Base-by-base conservation (phyloP, 202 grass and related monocot species). In the Elaeis oleifera region DNA sequence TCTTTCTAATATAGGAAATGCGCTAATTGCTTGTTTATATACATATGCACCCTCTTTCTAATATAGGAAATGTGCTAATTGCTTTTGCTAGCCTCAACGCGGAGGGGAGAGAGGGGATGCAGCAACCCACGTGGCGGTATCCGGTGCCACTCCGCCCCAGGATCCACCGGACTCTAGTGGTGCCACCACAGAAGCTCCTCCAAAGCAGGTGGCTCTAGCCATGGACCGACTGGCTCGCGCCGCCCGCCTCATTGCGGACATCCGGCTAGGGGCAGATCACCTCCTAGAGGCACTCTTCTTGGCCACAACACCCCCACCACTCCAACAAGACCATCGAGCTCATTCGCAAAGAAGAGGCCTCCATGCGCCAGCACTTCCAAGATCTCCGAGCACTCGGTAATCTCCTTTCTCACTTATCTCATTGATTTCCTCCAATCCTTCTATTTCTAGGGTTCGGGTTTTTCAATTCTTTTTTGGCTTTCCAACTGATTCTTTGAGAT, bases 141-240 rank as follows among this genome's bases (percentile, higher is more conserved):
- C 67, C 54, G 23, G 56, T 4, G 51, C 29, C 3, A 3, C 3
- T 51, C 39, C 18, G 1, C 50, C 36, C 0, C 61, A 24, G 20
- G 76, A 68, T 24, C 18, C 59, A 28, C 52, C 24, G 63, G 58
- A 68, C n/a, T 56, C 59, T 23, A 21, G 55, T 32, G 58, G 3
- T 20, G 58, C 57, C 32, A 3, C 50, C 1, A 9, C 26, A 28
- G 52, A 90, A 58, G 91, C 91, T 74, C 87, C 94, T 27, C 94
- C 94, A 18, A 97, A 89, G 79, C 88, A 92, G 85, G 94, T 97
- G 62, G 88, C 94, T 5, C 88, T 89, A 80, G 88, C 88, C 60
- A 97, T 97, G 94, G 88, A 97, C 61, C 77, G 88, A 1, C 88
- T 97, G 58, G 82, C 77, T 13, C 69, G 68, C 18, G 88, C 88